Evolutionary conservation across 2,329 filamentous ascomycete genomes (phyloP).

Genomic region (Phaeosphaeriaceae sp.): DNA sequence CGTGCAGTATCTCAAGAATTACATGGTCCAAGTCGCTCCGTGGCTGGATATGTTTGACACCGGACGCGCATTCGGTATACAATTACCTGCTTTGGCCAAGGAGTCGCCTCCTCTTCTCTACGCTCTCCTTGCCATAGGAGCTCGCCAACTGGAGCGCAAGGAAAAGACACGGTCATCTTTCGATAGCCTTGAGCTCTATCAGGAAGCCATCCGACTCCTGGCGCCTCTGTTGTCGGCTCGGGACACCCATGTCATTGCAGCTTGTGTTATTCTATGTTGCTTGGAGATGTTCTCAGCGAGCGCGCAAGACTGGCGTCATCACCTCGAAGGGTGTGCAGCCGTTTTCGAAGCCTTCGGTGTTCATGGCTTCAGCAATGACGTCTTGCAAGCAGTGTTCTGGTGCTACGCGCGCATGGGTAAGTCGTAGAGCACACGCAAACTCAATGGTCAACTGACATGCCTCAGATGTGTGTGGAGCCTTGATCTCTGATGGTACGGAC

Average conservation of each 20-base stretch:
- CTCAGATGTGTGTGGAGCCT: slow-evolving; percentile 58
- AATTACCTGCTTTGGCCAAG: slow-evolving; percentile 57
- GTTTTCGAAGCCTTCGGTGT: slow-evolving; percentile 60
- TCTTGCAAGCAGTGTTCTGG: slow-evolving; percentile 62
- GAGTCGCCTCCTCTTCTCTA: slow-evolving; percentile 55
- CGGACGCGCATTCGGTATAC: slow-evolving; percentile 56
- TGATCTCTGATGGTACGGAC: slow-evolving; percentile 57
- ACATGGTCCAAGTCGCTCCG: slow-evolving; percentile 36
- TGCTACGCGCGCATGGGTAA: slow-evolving; percentile 61
- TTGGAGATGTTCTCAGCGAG: slow-evolving; percentile 57
- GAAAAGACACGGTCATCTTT: slow-evolving; percentile 49
- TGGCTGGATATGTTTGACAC: slow-evolving; percentile 63
- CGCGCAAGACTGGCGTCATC: slow-evolving; percentile 57
- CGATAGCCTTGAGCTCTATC: slow-evolving; percentile 58
- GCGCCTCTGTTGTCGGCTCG: slow-evolving; percentile 57
- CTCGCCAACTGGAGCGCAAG: slow-evolving; percentile 59
- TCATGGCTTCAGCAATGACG: slow-evolving; percentile 59
- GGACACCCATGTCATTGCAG: slow-evolving; percentile 59
- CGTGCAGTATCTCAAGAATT: slow-evolving; percentile 39
- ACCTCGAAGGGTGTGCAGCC: slow-evolving; percentile 61
- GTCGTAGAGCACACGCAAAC: background rate
- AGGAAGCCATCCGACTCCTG: slow-evolving; percentile 59
- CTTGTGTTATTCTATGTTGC: slow-evolving; percentile 62
- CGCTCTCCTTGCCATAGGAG: slow-evolving; percentile 60
- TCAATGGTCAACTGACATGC: background rate